Percentiles rank a stretch among this genome's conserved stretches.
Conservation (phyloP, 768 basidiomycete species). For the Pleurotus sapidus region DNA sequence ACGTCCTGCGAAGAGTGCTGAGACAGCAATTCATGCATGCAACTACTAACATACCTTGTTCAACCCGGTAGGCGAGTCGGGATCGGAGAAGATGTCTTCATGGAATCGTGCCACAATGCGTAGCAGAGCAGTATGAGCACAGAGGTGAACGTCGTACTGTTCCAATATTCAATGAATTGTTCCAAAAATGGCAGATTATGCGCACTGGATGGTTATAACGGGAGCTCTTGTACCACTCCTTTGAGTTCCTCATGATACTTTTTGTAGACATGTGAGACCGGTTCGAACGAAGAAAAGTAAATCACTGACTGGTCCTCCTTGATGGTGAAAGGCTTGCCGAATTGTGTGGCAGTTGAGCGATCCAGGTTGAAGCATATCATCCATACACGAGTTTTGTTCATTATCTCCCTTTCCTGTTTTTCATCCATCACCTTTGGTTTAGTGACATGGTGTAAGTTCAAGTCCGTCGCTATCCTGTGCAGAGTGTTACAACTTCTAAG, state of each 20-base stretch:
- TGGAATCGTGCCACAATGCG: conserved; percentile 74
- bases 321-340: conserved; percentile 87
- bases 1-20: conserved; percentile 39
- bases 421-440: conserved; percentile 64
- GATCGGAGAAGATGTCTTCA: conserved; percentile 74
- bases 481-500: neutral
- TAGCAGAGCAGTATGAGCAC: conserved; percentile 67
- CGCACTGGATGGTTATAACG: conserved; percentile 56
- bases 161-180: no score
- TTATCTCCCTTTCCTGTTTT: conserved; percentile 74
- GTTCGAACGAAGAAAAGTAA: neutral
- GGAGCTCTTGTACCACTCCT: conserved; percentile 74
- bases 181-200: neutral
- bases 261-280: neutral
- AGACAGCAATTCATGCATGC: neutral
- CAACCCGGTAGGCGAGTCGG: conserved; percentile 60
- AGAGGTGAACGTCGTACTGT: conserved; percentile 75
- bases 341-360: conserved; percentile 82
- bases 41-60: conserved; percentile 49
- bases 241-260: conserved; percentile 63
- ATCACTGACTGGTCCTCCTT: conserved; percentile 72
- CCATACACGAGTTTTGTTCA: conserved; percentile 88
- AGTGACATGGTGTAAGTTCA: conserved; percentile 76
- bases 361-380: conserved; percentile 90
- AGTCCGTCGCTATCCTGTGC: conserved; percentile 77